Evolutionary conservation across 2,329 filamentous ascomycete genomes (phyloP), one percentile per base, ranked within the genome.

Genomic region (Diaporthe ampelina): DNA sequence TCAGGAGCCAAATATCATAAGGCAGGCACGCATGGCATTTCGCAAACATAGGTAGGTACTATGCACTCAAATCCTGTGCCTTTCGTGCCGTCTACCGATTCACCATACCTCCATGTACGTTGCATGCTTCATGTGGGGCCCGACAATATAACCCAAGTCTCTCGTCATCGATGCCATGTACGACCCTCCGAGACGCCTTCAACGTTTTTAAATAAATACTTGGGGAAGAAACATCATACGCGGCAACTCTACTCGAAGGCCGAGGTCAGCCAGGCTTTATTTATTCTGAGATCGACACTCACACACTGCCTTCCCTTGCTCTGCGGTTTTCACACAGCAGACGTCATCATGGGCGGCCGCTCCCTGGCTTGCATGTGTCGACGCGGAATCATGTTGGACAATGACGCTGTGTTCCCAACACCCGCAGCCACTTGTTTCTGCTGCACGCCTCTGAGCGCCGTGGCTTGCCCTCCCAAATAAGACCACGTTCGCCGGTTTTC

Each of bases 261-360:
- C 19, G 54, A 57, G 52, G 21, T 2, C 17, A 32, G 54, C 35
- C 54, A 57, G 54, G 10, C 19, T 24, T 37, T n/a, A 35, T 57
- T 13, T n/a, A n/a, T 6, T 37, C 3, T 58, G 32, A 32, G 29
- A 4, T 35, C 29, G 54, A 19, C 52, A 21, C 19, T n/a, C 3
- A 10, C 1, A 8, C 21, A n/a, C 45, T 50, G 21, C 45, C 45
- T 50, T 50, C 21, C 21, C 45, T 48, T 10, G 3, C 17, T 7
- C 19, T 32, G 45, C 6, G 9, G 45, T 32, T 67, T 48, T 21
- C 17, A 19, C 26, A 50, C 61, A 37, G 15, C 29, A 67, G 26
- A 67, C 45, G 63, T 67, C 45, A 67, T 24, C 50, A n/a, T 37
- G 43, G 63, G 63, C 24, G 45, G 63, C 21, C 10, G 45, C 45